Evolutionary conservation across 306 rosid species (phyloP).

Genomic region (Oxytropis ochrocephala): DNA sequence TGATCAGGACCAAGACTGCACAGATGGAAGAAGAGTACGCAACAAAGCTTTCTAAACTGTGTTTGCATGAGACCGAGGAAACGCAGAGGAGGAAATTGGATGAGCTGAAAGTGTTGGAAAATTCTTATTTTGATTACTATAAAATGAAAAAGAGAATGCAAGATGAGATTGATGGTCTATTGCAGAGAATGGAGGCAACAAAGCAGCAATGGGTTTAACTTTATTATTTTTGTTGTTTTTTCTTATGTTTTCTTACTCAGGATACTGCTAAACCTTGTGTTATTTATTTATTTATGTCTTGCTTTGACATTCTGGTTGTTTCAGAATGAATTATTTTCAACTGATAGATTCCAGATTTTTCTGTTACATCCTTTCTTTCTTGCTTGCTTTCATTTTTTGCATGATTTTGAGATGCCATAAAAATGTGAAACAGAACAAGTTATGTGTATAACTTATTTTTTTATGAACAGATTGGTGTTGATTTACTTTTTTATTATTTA

Average conservation of each 20-base stretch:
- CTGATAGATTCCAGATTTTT: constrained; percentile 22
- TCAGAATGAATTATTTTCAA: constrained; percentile 33
- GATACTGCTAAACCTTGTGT: constrained; percentile 33
- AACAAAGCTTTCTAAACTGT: constrained; percentile 56
- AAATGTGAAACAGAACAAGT: constrained; percentile 6
- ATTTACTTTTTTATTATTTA: neutral
- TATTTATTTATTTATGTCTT: constrained; percentile 25
- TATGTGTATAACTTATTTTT: neutral
- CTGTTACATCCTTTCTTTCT: constrained; percentile 14
- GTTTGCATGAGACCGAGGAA: constrained; percentile 70
- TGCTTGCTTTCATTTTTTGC: neutral
- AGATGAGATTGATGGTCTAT: constrained; percentile 69
- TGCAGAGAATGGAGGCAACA: constrained; percentile 93
- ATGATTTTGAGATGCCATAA: constrained; percentile 6
- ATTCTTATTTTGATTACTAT: constrained; percentile 64
- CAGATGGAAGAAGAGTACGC: constrained; percentile 77
- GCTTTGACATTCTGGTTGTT: constrained; percentile 31
- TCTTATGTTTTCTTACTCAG: constrained; percentile 22
- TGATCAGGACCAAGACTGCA: constrained; percentile 48
- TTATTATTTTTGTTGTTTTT: neutral
- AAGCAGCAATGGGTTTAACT: constrained; percentile 63
- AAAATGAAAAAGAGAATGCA: constrained; percentile 89
- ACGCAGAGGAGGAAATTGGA: constrained; percentile 69
- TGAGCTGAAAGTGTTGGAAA: constrained; percentile 76
- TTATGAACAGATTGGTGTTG: neutral